phyloP scores from a whole-genome alignment of 805 yeast species.

The Ogataea haglerorum region DNA sequence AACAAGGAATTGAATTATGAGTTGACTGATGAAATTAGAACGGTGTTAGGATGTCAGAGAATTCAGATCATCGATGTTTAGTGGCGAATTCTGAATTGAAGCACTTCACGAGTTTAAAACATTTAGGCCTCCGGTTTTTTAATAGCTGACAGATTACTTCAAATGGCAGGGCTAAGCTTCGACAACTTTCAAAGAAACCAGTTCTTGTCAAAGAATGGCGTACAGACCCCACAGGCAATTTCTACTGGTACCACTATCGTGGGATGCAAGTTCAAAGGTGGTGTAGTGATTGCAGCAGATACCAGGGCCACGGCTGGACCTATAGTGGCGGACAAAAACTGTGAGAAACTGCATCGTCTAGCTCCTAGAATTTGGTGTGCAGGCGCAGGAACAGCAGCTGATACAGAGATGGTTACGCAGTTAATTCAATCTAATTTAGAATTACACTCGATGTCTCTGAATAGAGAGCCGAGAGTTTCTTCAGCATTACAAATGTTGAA shows the following conservation, averaged over 20 bases:
- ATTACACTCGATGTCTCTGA: constrained; percentile 78
- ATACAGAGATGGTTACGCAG: constrained; percentile 96
- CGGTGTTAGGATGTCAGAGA: background rate
- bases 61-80: background rate
- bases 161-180: constrained; percentile 87
- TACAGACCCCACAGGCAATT: constrained; percentile 80
- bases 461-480: constrained; percentile 88
- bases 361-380: constrained; percentile 98
- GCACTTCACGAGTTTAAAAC: no score
- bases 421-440: constrained; percentile 87
- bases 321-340: constrained; percentile 96
- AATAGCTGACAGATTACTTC: no score
- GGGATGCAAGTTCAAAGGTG: constrained; percentile 88
- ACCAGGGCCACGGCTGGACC: constrained; percentile 97
- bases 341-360: constrained; percentile 88
- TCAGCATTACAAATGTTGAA: constrained; percentile 90
- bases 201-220: constrained; percentile 63
- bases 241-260: constrained; percentile 99
- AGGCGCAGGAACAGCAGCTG: constrained; percentile 99
- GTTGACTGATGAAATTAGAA: no score
- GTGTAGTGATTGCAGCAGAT: constrained; percentile 98
- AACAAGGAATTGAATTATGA: background rate
- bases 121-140: no score
- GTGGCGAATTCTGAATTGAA: constrained; percentile 6
- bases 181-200: constrained; percentile 92